Evolutionary conservation across 768 basidiomycete genomes (phyloP).

Genomic region (Xerocomus potaroensis): DNA sequence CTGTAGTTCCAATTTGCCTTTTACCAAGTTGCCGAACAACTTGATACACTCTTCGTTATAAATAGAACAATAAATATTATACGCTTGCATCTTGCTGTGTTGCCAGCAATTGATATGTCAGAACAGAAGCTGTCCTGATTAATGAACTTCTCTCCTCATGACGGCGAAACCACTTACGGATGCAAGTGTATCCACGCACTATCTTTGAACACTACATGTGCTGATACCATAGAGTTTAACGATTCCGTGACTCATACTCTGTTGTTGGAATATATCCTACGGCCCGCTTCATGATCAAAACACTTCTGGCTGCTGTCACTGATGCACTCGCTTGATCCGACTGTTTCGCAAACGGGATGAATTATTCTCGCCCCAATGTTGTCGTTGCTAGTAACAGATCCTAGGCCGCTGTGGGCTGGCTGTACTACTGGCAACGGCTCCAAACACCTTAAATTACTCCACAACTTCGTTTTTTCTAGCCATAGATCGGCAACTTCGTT

Average conservation of each 20-base stretch:
- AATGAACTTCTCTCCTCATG: slow-evolving; percentile 31
- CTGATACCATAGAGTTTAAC: slow-evolving; percentile 38
- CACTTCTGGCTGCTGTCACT: slow-evolving; percentile 69
- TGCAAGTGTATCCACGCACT: no score
- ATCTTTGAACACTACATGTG: no score
- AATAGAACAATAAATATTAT: no score
- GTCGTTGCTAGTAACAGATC: no score
- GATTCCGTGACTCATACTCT: slow-evolving; percentile 44
- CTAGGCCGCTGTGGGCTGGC: no score
- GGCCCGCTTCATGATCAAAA: slow-evolving; percentile 40
- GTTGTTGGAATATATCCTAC: slow-evolving; percentile 66
- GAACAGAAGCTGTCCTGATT: slow-evolving; percentile 31
- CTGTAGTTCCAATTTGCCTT: slow-evolving; percentile 5
- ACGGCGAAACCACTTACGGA: slow-evolving; percentile 28
- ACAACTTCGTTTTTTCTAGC: no score
- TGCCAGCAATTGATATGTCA: slow-evolving; percentile 3
- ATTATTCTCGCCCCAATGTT: slow-evolving; percentile 57
- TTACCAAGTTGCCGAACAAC: neutral
- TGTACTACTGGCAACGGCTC: no score
- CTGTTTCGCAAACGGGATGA: slow-evolving; percentile 57
- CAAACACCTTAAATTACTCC: no score
- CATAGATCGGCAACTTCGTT: no score
- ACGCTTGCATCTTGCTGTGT: no score
- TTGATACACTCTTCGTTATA: slow-evolving; percentile 1
- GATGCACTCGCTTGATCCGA: slow-evolving; percentile 73